Percentiles rank a stretch among this genome's conserved stretches.
Conservation (phyloP, 2,329 filamentous ascomycete species). For the Sarocladium strictum region DNA sequence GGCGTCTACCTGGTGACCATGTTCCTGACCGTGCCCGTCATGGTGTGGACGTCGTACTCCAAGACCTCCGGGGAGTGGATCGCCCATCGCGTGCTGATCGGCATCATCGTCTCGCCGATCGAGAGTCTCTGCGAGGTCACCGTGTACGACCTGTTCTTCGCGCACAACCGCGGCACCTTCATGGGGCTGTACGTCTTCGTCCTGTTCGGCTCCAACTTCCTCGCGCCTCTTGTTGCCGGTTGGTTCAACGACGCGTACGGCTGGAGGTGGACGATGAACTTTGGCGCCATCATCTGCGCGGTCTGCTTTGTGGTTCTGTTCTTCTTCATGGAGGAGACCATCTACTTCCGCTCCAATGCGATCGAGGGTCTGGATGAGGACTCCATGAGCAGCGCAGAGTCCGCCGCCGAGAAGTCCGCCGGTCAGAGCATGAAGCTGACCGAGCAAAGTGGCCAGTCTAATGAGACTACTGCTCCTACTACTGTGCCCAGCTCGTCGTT, state of each 20-base stretch:
- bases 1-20: constrained; percentile 38
- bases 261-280: constrained; percentile 41
- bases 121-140: constrained; percentile 26
- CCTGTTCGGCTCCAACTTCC: constrained; percentile 36
- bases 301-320: constrained; percentile 45
- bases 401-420: not conserved
- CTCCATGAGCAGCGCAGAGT: not conserved
- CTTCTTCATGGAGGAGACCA: constrained; percentile 57
- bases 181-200: constrained; percentile 37
- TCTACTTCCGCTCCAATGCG: constrained; percentile 36
- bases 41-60: constrained; percentile 27
- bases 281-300: constrained; percentile 47
- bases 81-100: constrained; percentile 22
- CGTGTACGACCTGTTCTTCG: constrained; percentile 32
- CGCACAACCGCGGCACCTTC: constrained; percentile 35
- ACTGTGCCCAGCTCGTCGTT: not conserved
- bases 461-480: not conserved
- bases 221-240: constrained; percentile 42
- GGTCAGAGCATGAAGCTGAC: not conserved
- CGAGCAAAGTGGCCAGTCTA: not conserved
- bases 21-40: constrained; percentile 22
- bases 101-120: constrained; percentile 22
- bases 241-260: constrained; percentile 42
- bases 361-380: constrained; percentile 19
- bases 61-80: constrained; percentile 18